Evolutionary conservation across 2,329 filamentous ascomycete species (phyloP), one percentile per base, ranked within the genome.

Genomic region (Pyrenochaeta sp.): DNA sequence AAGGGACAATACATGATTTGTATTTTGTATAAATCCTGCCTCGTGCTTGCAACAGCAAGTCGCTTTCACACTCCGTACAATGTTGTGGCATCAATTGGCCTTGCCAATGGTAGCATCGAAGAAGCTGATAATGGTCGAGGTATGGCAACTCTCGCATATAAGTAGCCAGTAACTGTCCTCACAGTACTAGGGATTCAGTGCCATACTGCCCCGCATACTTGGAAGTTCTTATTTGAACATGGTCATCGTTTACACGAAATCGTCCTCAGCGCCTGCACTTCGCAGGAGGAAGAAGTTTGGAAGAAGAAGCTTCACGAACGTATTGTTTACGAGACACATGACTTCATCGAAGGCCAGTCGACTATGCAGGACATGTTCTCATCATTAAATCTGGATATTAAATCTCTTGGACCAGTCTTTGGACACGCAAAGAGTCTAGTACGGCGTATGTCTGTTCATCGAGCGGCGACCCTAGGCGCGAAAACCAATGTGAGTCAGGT

Each of bases 161-260:
- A 10, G 11, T 21, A 43, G 20, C 30, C 32, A 45, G 27, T 32
- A 23, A 23, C 43, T 41, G 43, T 54, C 41, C 58, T 69, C 43
- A 68, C 12, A 37, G 12, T 11, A 17, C 41, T 56, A 96, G 92
- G 92, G 0, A 73, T 98, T 7, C 92, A 94, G 80, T 97, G 92
- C 67, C 89, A 95, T 59, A 91, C 90, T 2, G 90, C 91, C 0
- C 87, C 90, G 0, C 91, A 91, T 73, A 95, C 92, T 1, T 98
- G 93, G 94, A 99, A 98, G 72, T 68, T 97, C 10, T 82, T 91
- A 2, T 97, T 98, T 67, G 88, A 95, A 71, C 85, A 86, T 60
- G 83, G 89, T 51, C 85, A 90, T 61, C 87, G 90, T 54, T 80
- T 94, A 47, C 94, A 91, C 71, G 94, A 98, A 75, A 77, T 97